A percentile compares a stretch with the other conserved stretches of the same genome.
Evolutionary conservation across 352 stramenopile genomes (phyloP).

Genomic region (Plasmopara muralis): DNA sequence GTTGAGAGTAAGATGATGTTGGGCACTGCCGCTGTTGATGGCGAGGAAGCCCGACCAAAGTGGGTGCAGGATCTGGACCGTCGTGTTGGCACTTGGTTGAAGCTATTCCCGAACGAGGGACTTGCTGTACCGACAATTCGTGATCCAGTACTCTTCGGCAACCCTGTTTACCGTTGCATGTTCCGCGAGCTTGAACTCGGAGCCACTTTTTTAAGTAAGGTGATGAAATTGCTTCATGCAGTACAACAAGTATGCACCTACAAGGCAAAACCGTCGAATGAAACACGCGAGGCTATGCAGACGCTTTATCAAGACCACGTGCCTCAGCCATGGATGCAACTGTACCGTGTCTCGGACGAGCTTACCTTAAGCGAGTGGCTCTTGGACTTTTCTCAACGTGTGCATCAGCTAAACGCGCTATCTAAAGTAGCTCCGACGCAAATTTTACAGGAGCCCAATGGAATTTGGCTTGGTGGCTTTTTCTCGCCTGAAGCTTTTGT

Average conservation of each 20-base stretch:
- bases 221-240: conserved; percentile 59
- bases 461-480: conserved; percentile 89
- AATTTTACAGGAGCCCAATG: conserved; percentile 28
- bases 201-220: conserved; percentile 47
- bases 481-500: conserved; percentile 92
- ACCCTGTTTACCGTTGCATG: conserved; percentile 90
- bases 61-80: conserved; percentile 80
- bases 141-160: conserved; percentile 55
- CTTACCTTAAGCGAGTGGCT: conserved; percentile 80
- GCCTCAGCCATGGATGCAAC: conserved; percentile 42
- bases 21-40: conserved; percentile 22
- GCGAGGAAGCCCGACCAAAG: conserved; percentile 47
- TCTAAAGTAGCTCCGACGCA: conserved; percentile 36
- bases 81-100: conserved; percentile 57
- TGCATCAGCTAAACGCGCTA: conserved; percentile 58
- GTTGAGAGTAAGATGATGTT: conserved; percentile 64
- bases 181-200: conserved; percentile 83
- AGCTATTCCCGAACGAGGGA: conserved; percentile 40
- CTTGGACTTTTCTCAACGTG: conserved; percentile 65
- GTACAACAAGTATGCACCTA: conserved; percentile 78
- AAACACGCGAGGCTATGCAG: conserved; percentile 75
- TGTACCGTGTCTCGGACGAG: conserved; percentile 54
- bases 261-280: conserved; percentile 84
- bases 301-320: conserved; percentile 67
- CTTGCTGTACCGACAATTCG: conserved; percentile 40